Evolutionary conservation across 768 basidiomycete species (phyloP), one percentile per base, ranked within the genome.

Genomic region (Coprinopsis marcescibilis): DNA sequence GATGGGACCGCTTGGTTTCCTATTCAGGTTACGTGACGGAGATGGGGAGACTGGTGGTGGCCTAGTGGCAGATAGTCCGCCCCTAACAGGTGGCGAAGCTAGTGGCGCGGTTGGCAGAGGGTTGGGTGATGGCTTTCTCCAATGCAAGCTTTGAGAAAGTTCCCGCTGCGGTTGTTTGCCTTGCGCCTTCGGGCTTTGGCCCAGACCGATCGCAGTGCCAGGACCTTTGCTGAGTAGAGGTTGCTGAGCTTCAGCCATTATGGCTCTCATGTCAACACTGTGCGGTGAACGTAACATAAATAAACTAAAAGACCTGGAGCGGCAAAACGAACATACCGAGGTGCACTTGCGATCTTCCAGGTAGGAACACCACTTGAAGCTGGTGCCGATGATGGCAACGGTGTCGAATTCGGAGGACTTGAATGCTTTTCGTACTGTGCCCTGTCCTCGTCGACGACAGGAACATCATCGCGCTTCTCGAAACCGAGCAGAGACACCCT

Each of bases 261-360:
- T 78, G 13, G 77, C 65, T 56, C 85, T 86, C 77, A 97, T 83
- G 58, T 95, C 89, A 11, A 83, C 78, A 19, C 87, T 92, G 50
- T 7, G 51, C 19, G 33, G n/a, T 30, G 46, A 54, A 27, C 51
- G n/a, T 44, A 46, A 54, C 13, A 45, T 35, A 33, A 39, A 8
- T 15, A 48, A 4, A 3, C 2, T 43, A 51, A 26, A 54, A n/a
- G n/a, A n/a, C n/a, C 21, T 14, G 45, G 45, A 43, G 38, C 46
- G 20, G 35, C 53, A 1, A 26, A 27, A 34, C n/a, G n/a, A 12
- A 64, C 78, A 30, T 56, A 81, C 83, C 73, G 72, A 46, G 80
- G 79, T 0, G 65, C 63, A 5, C 70, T 70, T 2, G 64, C 53
- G 11, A 66, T 62, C 55, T 78, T 81, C 79, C 78, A 81, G 14